A percentile compares a stretch with the other conserved stretches of the same genome.
Conservation (phyloP, 2,329 filamentous ascomycete species). For the Triangularia verruculosa region DNA sequence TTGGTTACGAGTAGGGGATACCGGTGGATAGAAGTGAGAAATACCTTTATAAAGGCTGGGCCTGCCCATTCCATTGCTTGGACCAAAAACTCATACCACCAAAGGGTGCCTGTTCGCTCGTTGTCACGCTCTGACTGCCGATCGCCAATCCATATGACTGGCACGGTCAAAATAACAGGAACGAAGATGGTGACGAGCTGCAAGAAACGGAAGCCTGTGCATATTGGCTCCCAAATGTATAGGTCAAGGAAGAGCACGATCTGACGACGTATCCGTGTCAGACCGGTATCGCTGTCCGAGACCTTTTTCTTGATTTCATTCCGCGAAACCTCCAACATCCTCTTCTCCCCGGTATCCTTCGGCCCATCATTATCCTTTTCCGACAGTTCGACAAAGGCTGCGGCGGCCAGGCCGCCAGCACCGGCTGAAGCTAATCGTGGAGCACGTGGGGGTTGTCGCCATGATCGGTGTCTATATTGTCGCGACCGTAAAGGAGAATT, state of each 20-base stretch:
- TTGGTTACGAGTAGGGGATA: background rate
- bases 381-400: constrained; percentile 56
- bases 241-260: constrained; percentile 66
- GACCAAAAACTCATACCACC: constrained; percentile 93
- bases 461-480: constrained; percentile 12
- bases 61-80: constrained; percentile 87
- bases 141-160: constrained; percentile 74
- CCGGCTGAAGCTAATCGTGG: constrained; percentile 31
- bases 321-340: constrained; percentile 82
- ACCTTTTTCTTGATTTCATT: constrained; percentile 72
- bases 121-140: constrained; percentile 63
- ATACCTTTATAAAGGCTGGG: constrained; percentile 93
- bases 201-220: constrained; percentile 82
- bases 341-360: constrained; percentile 69
- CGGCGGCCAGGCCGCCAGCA: constrained; percentile 47
- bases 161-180: constrained; percentile 78
- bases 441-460: constrained; percentile 11
- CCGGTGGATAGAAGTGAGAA: background rate
- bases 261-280: constrained; percentile 56
- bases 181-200: constrained; percentile 87
- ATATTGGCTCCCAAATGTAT: constrained; percentile 80
- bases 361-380: constrained; percentile 50
- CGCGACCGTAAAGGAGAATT: background rate
- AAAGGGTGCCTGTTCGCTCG: constrained; percentile 77
- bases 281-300: constrained; percentile 57